Evolutionary conservation across 139 green algal genomes (phyloP).

Genomic region (Raphidocelis subcapitata): DNA sequence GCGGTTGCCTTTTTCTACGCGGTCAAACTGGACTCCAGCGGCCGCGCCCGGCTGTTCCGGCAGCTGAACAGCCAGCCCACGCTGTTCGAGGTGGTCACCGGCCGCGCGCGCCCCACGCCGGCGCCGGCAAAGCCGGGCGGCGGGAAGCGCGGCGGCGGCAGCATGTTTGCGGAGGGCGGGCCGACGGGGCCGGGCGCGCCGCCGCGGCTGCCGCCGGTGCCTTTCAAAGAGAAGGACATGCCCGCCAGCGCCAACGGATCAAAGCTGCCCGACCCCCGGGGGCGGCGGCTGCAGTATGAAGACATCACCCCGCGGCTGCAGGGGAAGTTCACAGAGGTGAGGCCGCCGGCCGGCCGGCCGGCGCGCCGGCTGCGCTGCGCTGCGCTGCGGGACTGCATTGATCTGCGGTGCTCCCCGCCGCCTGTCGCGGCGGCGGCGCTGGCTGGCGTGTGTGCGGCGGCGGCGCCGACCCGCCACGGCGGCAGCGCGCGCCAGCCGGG

Average conservation of each 20-base stretch:
- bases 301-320: slow-evolving; percentile 62
- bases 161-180: background rate
- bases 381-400: too few relatives aligned
- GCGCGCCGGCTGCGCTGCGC: background rate
- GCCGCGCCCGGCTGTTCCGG: slow-evolving; percentile 59
- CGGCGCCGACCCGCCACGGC: too few relatives aligned
- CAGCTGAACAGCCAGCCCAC: slow-evolving; percentile 58
- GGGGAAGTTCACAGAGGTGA: slow-evolving; percentile 73
- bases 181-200: too few relatives aligned
- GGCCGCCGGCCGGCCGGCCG: background rate
- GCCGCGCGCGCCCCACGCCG: slow-evolving; percentile 2
- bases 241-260: slow-evolving; percentile 3
- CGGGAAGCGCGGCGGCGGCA: background rate
- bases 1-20: slow-evolving; percentile 95
- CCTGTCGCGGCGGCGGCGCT: too few relatives aligned
- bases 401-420: too few relatives aligned
- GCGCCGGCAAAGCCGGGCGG: background rate
- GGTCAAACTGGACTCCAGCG: slow-evolving; percentile 83
- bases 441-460: too few relatives aligned
- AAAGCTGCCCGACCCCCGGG: slow-evolving; percentile 1
- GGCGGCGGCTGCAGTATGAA: slow-evolving; percentile 6
- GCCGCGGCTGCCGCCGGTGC: too few relatives aligned
- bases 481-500: too few relatives aligned
- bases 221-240: background rate
- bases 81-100: slow-evolving; percentile 61